phyloP scores from a whole-genome alignment of 2,329 filamentous ascomycete genomes.

The Rhytidhysteron rufulum region DNA sequence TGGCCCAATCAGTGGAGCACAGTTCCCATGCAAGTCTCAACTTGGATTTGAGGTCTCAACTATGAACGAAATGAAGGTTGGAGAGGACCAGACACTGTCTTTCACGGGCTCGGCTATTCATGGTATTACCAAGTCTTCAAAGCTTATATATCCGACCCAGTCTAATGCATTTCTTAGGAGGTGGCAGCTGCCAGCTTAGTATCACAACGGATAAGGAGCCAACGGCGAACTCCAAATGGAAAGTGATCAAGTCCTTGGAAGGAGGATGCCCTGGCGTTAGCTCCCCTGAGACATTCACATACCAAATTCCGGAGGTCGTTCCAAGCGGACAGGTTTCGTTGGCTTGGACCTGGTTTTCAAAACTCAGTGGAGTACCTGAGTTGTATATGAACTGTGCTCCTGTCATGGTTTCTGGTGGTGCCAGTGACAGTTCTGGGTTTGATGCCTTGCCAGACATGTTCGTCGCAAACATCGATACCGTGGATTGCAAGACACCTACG shows the following conservation, averaged over 20 bases:
- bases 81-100: slow-evolving; percentile 56
- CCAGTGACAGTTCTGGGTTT: slow-evolving; percentile 52
- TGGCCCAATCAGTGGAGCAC: slow-evolving; percentile 55
- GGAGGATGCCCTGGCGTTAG: slow-evolving; percentile 74
- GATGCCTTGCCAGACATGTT: slow-evolving; percentile 69
- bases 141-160: no score
- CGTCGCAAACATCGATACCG: slow-evolving; percentile 62
- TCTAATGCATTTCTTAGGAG: no score
- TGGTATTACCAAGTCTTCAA: no score
- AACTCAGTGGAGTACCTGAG: slow-evolving; percentile 72
- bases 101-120: slow-evolving; percentile 75
- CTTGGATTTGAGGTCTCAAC: slow-evolving; percentile 25
- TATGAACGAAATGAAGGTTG: slow-evolving; percentile 55
- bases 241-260: slow-evolving; percentile 83
- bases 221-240: slow-evolving; percentile 61
- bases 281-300: slow-evolving; percentile 58
- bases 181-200: slow-evolving; percentile 84
- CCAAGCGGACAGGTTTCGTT: slow-evolving; percentile 73
- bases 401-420: slow-evolving; percentile 58
- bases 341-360: slow-evolving; percentile 93
- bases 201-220: slow-evolving; percentile 63
- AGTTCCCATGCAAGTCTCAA: slow-evolving; percentile 69
- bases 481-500: slow-evolving; percentile 51
- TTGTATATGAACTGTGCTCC: slow-evolving; percentile 96
- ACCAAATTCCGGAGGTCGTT: slow-evolving; percentile 67